These are phyloP conservation scores for Pseudogymnoascus sp. DNA, from an alignment of 2,329 filamentous ascomycete species.

Conservation along the genomic window DNA sequence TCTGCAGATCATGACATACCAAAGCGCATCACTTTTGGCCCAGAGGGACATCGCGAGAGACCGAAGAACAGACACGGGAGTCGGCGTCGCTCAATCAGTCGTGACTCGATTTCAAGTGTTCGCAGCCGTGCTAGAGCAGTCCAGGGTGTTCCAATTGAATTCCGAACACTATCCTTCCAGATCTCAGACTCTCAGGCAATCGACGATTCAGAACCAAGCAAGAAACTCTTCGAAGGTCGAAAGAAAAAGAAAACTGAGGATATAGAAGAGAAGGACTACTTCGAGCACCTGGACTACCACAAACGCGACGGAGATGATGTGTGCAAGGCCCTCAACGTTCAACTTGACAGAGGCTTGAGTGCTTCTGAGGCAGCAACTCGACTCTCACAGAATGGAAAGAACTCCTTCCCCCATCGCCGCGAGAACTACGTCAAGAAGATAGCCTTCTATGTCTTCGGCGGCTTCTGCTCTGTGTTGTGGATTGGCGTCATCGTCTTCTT, in stretches of 20 bases:
- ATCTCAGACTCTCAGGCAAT: constrained; percentile 31
- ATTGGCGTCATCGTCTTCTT: constrained; percentile 42
- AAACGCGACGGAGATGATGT: constrained; percentile 30
- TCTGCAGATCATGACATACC: background rate
- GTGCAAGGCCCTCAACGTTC: constrained; percentile 36
- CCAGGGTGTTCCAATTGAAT: constrained; percentile 34
- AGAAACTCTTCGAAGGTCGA: constrained; percentile 17
- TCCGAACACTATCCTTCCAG: constrained; percentile 33
- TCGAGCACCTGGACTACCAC: constrained; percentile 35
- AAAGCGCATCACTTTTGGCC: constrained; percentile 8
- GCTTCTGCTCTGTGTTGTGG: constrained; percentile 42
- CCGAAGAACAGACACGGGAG: background rate
- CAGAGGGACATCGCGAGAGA: background rate
- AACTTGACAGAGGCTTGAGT: constrained; percentile 31
- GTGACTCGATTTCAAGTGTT: constrained; percentile 22
- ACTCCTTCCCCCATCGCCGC: constrained; percentile 36
- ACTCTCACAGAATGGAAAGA: constrained; percentile 36
- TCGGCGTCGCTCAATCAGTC: constrained; percentile 16
- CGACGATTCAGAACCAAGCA: background rate
- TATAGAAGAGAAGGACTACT: constrained; percentile 38
- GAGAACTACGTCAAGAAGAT: constrained; percentile 38
- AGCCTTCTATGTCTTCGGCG: constrained; percentile 39
- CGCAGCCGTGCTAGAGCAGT: constrained; percentile 18
- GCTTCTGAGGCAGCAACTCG: constrained; percentile 29
- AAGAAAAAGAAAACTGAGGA: constrained; percentile 26